Percentiles rank a stretch among this genome's conserved stretches.
Evolutionary conservation across 2,329 filamentous ascomycete species (phyloP).

Genomic region (Blumeria graminis): DNA sequence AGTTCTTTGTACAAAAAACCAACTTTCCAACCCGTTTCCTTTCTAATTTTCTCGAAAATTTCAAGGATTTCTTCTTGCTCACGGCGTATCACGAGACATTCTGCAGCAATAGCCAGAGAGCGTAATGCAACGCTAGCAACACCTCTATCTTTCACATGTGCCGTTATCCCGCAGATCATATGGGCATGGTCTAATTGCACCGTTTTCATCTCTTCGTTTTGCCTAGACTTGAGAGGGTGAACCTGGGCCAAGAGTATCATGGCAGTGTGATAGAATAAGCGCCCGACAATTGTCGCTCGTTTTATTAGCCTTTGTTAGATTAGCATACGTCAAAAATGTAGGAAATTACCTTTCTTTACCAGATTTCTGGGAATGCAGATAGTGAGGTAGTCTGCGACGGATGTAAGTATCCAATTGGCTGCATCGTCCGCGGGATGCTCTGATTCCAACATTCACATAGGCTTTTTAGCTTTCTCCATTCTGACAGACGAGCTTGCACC

Average conservation of each 20-base stretch:
- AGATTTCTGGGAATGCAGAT: constrained; percentile 68
- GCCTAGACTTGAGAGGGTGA: constrained; percentile 40
- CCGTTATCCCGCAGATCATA: constrained; percentile 72
- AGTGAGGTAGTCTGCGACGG: constrained; percentile 40
- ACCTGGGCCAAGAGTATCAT: constrained; percentile 60
- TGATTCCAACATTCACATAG: constrained; percentile 67
- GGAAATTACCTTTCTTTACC: constrained; percentile 24
- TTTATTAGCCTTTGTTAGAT: constrained; percentile 45
- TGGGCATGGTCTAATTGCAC: constrained; percentile 53
- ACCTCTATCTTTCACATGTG: constrained; percentile 59
- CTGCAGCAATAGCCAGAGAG: constrained; percentile 53
- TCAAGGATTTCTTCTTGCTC: constrained; percentile 63
- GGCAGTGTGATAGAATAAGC: constrained; percentile 73
- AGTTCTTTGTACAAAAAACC: constrained; percentile 48
- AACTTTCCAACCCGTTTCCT: constrained; percentile 57
- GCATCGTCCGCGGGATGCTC: constrained; percentile 63
- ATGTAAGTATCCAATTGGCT: constrained; percentile 55
- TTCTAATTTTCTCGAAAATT: constrained; percentile 52
- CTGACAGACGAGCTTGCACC: constrained; percentile 37
- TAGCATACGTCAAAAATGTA: constrained; percentile 6
- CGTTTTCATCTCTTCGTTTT: constrained; percentile 38
- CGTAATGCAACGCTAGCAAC: constrained; percentile 59
- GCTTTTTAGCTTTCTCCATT: constrained; percentile 62
- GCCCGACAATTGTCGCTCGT: constrained; percentile 53
- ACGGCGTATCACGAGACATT: constrained; percentile 38